Evolutionary conservation across 1,284 basidiomycete species (phyloP), one percentile per base, ranked within the genome.

Genomic region (Caloboletus firmus): DNA sequence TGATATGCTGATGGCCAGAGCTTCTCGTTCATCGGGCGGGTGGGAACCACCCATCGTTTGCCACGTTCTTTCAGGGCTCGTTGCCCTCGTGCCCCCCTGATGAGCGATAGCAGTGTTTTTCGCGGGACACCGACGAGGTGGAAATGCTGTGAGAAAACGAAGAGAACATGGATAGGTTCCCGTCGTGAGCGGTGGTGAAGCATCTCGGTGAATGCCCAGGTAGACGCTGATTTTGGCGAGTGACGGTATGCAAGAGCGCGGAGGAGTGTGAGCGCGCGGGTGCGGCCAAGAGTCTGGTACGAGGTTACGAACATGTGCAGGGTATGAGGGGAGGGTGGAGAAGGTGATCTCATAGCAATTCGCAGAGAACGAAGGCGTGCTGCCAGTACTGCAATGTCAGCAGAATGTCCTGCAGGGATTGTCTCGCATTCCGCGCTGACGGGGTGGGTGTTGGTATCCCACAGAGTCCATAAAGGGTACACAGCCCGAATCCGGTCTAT

Each of bases 151-250:
- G 55, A 54, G 55, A 74, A 78, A 1, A 62, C 49, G 22, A 56
- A 37, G 47, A 71, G 62, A 17, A 66, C 52, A 5, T 55, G 59
- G 9, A 41, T 42, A 28, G 45, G 50, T 43, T 73, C 59, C 4
- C 51, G 53, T 15, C 60, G 59, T 0, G 57, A 56, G 43, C 62
- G 62, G 52, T 72, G 65, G 53, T 70, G 62, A 3, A 71, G 65
- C 69, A 78, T 72, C 52, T 77, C 71, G 6, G 73, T 67, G 36
- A 76, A 64, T 0, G 59, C 67, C 75, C 75, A 76, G 8, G 58
- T 48, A 5, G 66, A 51, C 1, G 64, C 57, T 17, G 69, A 59
- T 54, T 58, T 69, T 0, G 53, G 45, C 2, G 68, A 70, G 20
- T 67, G 57, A 13, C 54, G 62, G 35, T 54, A 59, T 12, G 67